Evolutionary conservation across 306 rosid genomes (phyloP).

Genomic region (Glycyrrhiza uralensis): DNA sequence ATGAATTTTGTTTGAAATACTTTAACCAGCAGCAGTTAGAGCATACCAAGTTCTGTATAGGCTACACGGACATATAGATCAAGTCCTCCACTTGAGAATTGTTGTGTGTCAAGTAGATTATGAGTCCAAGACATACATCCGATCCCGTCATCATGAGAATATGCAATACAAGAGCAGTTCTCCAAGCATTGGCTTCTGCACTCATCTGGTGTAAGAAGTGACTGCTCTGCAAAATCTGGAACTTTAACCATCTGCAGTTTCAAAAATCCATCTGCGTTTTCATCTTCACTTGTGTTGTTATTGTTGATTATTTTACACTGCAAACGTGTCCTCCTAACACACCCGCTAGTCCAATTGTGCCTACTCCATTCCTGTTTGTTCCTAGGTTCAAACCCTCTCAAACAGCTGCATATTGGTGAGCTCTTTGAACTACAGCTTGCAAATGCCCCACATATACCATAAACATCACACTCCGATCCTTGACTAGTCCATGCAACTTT

Average conservation of each 20-base stretch:
- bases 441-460: conserved; percentile 16
- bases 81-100: conserved; percentile 12
- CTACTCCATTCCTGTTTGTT: conserved; percentile 1
- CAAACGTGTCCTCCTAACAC: conserved; percentile 13
- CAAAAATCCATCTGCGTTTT: conserved; percentile 29
- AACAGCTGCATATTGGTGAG: conserved; percentile 18
- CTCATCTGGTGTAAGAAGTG: background rate
- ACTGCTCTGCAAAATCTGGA: conserved; percentile 25
- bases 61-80: conserved; percentile 25
- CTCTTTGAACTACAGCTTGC: conserved; percentile 10
- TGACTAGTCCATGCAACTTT: background rate
- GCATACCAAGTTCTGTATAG: conserved; percentile 13
- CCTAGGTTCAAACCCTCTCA: conserved; percentile 24
- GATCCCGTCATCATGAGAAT: background rate
- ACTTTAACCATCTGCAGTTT: conserved; percentile 25
- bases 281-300: background rate
- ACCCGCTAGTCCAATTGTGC: conserved; percentile 8
- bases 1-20: background rate
- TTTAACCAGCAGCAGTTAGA: background rate
- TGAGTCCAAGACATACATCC: conserved; percentile 31
- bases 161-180: conserved; percentile 31
- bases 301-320: conserved; percentile 25
- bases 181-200: conserved; percentile 22
- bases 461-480: conserved; percentile 13
- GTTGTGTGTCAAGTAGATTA: conserved; percentile 5